Conservation (phyloP, 2,329 filamentous ascomycete genomes). For the Curvularia spicifera region DNA sequence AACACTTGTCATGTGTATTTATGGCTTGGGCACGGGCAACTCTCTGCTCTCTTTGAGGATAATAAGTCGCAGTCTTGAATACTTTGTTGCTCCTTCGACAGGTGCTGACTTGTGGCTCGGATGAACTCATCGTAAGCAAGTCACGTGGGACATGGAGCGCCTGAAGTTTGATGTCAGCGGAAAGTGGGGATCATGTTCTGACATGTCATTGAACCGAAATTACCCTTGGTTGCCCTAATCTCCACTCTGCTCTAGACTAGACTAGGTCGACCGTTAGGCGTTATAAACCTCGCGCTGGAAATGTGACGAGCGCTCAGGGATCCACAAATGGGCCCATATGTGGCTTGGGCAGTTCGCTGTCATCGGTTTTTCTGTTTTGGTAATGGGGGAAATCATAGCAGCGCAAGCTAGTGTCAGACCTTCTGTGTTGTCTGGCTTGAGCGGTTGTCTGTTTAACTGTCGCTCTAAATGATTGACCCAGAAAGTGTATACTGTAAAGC, state of each 20-base stretch:
- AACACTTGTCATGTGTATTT: neutral
- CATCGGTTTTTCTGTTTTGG: neutral
- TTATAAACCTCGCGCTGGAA: neutral
- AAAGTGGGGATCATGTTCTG: neutral
- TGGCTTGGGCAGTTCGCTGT: neutral
- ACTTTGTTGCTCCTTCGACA: neutral
- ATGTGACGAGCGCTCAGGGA: neutral
- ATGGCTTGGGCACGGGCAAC: neutral
- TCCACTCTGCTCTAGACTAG: neutral
- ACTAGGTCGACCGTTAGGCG: neutral
- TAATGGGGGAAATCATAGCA: neutral
- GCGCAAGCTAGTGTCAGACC: neutral
- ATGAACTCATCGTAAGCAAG: conserved; percentile 7
- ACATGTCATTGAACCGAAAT: neutral
- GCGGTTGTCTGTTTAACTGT: neutral
- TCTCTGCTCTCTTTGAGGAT: neutral
- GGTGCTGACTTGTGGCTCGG: neutral
- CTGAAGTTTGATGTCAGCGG: neutral
- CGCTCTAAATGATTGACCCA: neutral
- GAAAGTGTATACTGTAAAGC: neutral
- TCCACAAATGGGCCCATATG: neutral
- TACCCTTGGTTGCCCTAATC: conserved; percentile 1
- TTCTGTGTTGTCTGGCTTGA: neutral
- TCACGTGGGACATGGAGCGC: conserved; percentile 3
- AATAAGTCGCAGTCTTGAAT: neutral